Base-by-base conservation (phyloP, 805 yeast species). In the Brettanomyces naardenensis region DNA sequence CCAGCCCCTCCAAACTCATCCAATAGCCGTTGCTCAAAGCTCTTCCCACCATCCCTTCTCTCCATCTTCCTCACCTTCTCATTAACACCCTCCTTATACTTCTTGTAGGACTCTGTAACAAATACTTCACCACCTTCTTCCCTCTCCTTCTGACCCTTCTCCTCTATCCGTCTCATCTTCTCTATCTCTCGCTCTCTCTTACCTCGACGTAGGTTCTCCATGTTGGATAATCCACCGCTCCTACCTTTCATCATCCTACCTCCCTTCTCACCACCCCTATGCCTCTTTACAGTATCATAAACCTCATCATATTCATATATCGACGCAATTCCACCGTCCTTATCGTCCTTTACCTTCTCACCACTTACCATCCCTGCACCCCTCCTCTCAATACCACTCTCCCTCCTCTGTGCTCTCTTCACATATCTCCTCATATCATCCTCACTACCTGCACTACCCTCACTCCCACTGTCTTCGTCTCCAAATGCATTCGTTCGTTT, bases 171-270 rank as follows among this genome's bases (percentile, higher is more conserved):
- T 5, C 59, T 46, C n/a, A 62, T 39, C 25, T 59, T 61, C 44
- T 76, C 82, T 32, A 59, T 43, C 14, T 73, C 71, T 38, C 83
- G 52, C 26, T 49, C 49, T 36, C 54, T 49, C 41, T 68, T 69
- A 1, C 80, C 69, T 33, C 60, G 65, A 13, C 72, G 48, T 6
- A 78, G 48, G 4, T 50, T 55, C 2, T 51, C 56, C 38, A 76
- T 61, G 41, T 71, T 7, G 26, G 26, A 23, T 7, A 7, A 9
- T 11, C 26, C 26, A 23, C 10, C 11, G 7, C 26, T 7, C 26
- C 26, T 23, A 23, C 26, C 11, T 23, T 23, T 23, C 10, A 9
- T 30, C 13, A 6, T 15, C 5, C 11, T 15, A 10, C 19, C 18
- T 19, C 13, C 30, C 15, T 27, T 15, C 6, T 7, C 15, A 11